phyloP scores from a whole-genome alignment of 495 filamentous ascomycete genomes.

The Achaetomiella virescens region DNA sequence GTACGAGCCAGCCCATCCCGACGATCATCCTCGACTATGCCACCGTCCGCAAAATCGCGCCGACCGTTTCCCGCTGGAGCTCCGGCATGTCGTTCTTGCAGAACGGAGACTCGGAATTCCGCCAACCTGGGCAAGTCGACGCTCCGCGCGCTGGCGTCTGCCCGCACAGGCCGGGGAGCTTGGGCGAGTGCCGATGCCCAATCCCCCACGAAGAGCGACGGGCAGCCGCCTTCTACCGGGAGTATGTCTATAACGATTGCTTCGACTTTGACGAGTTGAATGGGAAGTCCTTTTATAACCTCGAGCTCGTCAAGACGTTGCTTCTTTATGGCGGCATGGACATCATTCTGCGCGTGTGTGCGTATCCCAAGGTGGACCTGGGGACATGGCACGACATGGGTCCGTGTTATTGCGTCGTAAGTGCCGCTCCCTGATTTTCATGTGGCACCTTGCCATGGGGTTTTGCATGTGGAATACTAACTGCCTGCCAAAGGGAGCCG shows the following conservation, averaged over 20 bases:
- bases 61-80: neutral
- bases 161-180: neutral
- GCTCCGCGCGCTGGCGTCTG: neutral
- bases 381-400: neutral
- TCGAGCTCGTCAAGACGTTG: slow-evolving; percentile 2
- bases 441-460: neutral
- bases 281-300: neutral
- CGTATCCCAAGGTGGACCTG: neutral
- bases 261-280: neutral
- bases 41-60: neutral
- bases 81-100: neutral
- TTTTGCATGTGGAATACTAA: neutral
- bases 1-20: neutral
- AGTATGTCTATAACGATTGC: neutral
- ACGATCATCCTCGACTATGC: slow-evolving; percentile 3
- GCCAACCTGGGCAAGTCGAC: neutral
- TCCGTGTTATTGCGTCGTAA: neutral
- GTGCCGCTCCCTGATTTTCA: neutral
- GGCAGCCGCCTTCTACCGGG: neutral
- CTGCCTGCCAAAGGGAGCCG: neutral
- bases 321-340: slow-evolving; percentile 2
- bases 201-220: neutral
- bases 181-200: neutral
- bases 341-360: neutral
- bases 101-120: neutral